Conservation (phyloP, 1,139 yeast species). For the Pichiaceae sp. region DNA sequence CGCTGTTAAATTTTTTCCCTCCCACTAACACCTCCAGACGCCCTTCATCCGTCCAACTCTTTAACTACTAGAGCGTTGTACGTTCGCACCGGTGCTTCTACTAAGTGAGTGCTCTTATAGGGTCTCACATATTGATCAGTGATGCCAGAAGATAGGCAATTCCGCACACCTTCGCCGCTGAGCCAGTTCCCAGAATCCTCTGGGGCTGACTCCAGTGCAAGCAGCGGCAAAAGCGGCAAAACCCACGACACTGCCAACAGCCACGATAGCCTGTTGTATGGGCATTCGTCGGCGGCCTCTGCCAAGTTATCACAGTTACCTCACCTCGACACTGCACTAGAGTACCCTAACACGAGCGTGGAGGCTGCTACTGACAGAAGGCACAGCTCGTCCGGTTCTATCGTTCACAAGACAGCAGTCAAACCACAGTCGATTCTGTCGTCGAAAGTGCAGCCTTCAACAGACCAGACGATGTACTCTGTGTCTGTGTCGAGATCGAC, state of each 20-base stretch:
- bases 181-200: not conserved
- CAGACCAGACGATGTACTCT: not conserved
- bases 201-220: not conserved
- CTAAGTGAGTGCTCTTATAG: no score
- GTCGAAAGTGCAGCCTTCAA: not conserved
- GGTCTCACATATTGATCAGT: no score
- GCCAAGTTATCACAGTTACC: conserved; percentile 10
- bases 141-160: not conserved
- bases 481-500: conserved; percentile 3
- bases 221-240: not conserved
- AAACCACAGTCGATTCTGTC: not conserved
- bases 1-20: no score
- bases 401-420: not conserved
- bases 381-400: not conserved
- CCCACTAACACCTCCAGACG: no score
- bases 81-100: no score
- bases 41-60: no score
- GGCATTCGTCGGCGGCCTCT: not conserved
- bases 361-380: not conserved
- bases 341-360: conserved; percentile 2
- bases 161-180: not conserved
- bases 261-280: no score
- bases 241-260: not conserved
- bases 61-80: no score
- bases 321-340: conserved; percentile 14